Conservation (phyloP, 169 alveolate species). For the Plasmodium malariae region DNA sequence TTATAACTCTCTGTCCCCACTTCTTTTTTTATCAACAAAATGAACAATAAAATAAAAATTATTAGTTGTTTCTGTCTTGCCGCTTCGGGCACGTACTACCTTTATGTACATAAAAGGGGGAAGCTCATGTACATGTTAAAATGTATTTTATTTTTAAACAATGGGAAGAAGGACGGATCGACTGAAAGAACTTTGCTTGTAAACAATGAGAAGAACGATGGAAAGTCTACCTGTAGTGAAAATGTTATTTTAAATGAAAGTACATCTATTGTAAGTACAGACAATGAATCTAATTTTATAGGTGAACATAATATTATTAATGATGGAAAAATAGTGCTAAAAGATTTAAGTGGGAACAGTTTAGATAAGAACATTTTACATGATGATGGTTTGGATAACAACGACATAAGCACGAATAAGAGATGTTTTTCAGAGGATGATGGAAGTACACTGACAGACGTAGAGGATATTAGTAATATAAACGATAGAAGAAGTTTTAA, state of each 20-base stretch:
- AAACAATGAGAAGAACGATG: not conserved
- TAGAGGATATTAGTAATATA: slow-evolving; percentile 58
- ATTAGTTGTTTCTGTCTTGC: slow-evolving; percentile 35
- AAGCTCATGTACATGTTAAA: slow-evolving; percentile 16
- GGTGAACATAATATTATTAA: not conserved
- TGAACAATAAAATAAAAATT: slow-evolving; percentile 17
- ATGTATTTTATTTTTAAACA: slow-evolving; percentile 16
- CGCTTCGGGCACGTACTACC: slow-evolving; percentile 45
- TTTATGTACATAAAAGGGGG: slow-evolving; percentile 21
- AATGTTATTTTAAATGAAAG: not conserved
- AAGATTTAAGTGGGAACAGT: not conserved
- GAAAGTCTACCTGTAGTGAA: not conserved
- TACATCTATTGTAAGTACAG: slow-evolving; percentile 8
- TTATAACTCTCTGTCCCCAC: not conserved
- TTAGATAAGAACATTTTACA: not conserved
- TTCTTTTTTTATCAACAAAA: not conserved
- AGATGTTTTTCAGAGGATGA: not conserved
- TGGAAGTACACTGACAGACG: slow-evolving; percentile 35
- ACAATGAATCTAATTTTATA: slow-evolving; percentile 17
- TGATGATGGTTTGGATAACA: not conserved
- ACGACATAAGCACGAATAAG: not conserved
- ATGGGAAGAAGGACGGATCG: slow-evolving; percentile 3
- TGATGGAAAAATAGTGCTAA: not conserved
- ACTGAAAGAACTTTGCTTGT: not conserved
- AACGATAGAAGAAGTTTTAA: slow-evolving; percentile 28